A percentile compares a stretch with the other conserved stretches of the same genome.
Conservation (phyloP, 1,139 yeast species). For the Sugiyamaella paludigena region DNA sequence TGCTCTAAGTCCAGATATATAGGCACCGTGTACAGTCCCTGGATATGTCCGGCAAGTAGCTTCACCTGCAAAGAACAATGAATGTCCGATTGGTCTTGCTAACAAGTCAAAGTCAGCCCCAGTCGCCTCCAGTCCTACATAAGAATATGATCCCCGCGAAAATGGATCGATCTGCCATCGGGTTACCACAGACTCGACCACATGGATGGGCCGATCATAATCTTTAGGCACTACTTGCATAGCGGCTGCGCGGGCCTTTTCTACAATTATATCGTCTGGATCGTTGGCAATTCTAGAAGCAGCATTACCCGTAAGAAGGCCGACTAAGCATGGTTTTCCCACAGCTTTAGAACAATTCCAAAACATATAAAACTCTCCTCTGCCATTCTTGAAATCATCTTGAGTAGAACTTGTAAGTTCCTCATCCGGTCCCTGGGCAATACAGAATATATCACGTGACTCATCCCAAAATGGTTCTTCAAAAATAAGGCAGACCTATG, state of each 20-base stretch:
- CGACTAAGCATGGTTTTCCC: conserved; percentile 42
- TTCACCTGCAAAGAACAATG: conserved; percentile 46
- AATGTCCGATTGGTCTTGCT: conserved; percentile 41
- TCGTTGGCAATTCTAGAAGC: conserved; percentile 36
- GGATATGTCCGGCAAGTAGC: conserved; percentile 45
- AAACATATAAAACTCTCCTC: conserved; percentile 43
- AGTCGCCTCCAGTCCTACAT: conserved; percentile 44
- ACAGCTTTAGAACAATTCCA: conserved; percentile 40
- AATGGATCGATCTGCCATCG: conserved; percentile 45
- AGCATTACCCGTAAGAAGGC: conserved; percentile 42
- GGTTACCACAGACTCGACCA: conserved; percentile 43
- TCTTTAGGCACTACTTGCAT: conserved; percentile 30
- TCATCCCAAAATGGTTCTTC: conserved; percentile 44
- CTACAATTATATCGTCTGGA: conserved; percentile 38
- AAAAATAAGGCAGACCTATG: conserved; percentile 38
- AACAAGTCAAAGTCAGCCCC: conserved; percentile 44
- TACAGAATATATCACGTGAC: conserved; percentile 37
- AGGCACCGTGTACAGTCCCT: conserved; percentile 48
- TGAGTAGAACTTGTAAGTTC: conserved; percentile 22
- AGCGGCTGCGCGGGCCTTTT: conserved; percentile 37
- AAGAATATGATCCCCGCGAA: conserved; percentile 43
- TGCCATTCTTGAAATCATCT: conserved; percentile 27
- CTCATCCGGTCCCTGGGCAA: conserved; percentile 29
- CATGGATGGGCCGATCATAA: conserved; percentile 24
- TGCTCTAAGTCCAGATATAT: conserved; percentile 43